Evolutionary conservation across 202 grass and related monocot genomes (phyloP), one percentile per base, ranked within the genome.

Genomic region (Carex sylvatica): DNA sequence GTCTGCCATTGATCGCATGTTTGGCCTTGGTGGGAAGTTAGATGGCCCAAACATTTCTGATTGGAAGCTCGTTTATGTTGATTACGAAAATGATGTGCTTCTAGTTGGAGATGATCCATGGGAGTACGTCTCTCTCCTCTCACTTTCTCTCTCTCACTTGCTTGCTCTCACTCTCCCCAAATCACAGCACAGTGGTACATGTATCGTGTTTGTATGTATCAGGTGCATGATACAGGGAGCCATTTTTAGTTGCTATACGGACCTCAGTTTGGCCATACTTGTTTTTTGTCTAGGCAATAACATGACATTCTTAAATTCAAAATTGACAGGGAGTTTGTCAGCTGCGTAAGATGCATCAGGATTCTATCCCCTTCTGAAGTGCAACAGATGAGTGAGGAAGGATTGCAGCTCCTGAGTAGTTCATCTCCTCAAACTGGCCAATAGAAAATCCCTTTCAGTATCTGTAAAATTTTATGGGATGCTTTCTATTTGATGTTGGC

Each of bases 51-150:
- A 68, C 40, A 83, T 76, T 87, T 96, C 93, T 51, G 89, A 96
- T 18, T 99, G 96, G 96, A 99, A 95, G 86, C 93, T 99, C 38
- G 96, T 99, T 44, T 99, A 99, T 14, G 93, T 99, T 0, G 96
- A 96, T 88, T 99, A 96, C 7, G 96, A 99, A 89, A 93, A 99
- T 10, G 96, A 99, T 10, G 89, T 96, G 75, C 96, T 99, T 83
- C 89, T 99, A 0, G 96, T 99, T 22, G 96, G 93, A 31, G 96
- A 99, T 46, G 96, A 99, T 84, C 96, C 96, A 23, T 99, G 96
- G 93, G 91, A 99, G 96, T 99, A 91, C 85, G 92, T 82, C n/a
- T 68, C 11, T 35, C 5, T 61, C 31, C 38, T 40, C 38, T 35
- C 33, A 33, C 31, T 33, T 3, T 35, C 33, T 5, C 31, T 33